Percentiles rank a stretch among this genome's conserved stretches.
Conservation (phyloP, 805 yeast species). For the Nakazawaea populi region DNA sequence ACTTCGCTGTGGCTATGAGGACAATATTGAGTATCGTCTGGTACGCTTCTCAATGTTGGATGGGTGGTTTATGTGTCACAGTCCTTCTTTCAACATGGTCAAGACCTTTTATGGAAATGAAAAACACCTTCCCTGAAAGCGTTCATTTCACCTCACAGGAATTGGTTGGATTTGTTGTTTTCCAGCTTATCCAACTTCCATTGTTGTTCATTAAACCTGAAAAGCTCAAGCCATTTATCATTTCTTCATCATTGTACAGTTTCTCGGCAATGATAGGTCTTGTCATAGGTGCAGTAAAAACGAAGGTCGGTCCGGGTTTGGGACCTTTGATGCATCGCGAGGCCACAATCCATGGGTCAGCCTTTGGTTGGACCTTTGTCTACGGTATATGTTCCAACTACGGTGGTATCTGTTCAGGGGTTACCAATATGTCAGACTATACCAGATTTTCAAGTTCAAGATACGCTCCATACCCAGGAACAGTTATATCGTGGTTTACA, state of each 20-base stretch:
- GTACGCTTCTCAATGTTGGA: conserved; percentile 28
- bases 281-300: conserved; percentile 21
- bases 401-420: conserved; percentile 32
- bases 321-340: conserved; percentile 15
- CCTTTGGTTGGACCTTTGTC: conserved; percentile 35
- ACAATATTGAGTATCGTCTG: conserved; percentile 18
- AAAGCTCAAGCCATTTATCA: conserved; percentile 18
- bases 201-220: conserved; percentile 22
- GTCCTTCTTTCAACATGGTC: conserved; percentile 35
- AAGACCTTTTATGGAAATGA: conserved; percentile 24
- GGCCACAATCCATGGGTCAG: conserved; percentile 17
- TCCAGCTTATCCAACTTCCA: conserved; percentile 19
- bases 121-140: conserved; percentile 14
- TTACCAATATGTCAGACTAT: conserved; percentile 34
- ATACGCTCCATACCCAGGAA: conserved; percentile 23
- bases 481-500: conserved; percentile 25
- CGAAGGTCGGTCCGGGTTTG: conserved; percentile 23
- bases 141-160: conserved; percentile 18
- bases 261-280: conserved; percentile 25
- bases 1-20: conserved; percentile 34
- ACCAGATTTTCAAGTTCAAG: conserved; percentile 29
- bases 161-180: conserved; percentile 17
- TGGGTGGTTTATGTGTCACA: conserved; percentile 35
- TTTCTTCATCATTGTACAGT: conserved; percentile 16
- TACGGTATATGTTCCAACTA: conserved; percentile 34